Percentiles rank a stretch among this genome's conserved stretches.
Conservation (phyloP, 768 basidiomycete species). For the Lactarius indigo region DNA sequence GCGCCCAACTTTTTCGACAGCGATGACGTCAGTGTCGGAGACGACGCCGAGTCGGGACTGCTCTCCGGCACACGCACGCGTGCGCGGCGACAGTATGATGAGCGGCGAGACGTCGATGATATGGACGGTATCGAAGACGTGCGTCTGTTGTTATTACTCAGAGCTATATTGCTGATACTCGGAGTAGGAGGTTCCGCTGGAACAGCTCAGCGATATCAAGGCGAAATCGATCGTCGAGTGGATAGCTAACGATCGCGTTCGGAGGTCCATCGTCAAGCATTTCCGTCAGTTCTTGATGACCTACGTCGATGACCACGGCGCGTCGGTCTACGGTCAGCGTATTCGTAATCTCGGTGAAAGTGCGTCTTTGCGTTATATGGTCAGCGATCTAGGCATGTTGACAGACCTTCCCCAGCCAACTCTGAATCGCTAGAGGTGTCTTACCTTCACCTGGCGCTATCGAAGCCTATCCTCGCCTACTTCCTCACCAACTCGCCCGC, state of each 20-base stretch:
- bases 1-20: conserved; percentile 88
- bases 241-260: conserved; percentile 91
- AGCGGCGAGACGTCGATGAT: conserved; percentile 86
- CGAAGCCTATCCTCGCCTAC: conserved; percentile 94
- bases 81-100: conserved; percentile 90
- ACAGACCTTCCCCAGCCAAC: conserved; percentile 58
- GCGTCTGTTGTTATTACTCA: conserved; percentile 30
- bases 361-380: conserved; percentile 37
- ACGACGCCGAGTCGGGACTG: conserved; percentile 56
- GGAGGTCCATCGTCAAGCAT: conserved; percentile 84
- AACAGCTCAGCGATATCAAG: conserved; percentile 97
- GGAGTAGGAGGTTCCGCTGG: conserved; percentile 82
- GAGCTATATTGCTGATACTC: background rate
- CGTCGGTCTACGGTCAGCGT: conserved; percentile 91
- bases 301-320: conserved; percentile 87
- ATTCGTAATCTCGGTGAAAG: conserved; percentile 95
- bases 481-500: conserved; percentile 95
- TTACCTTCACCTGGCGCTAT: conserved; percentile 87
- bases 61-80: conserved; percentile 74
- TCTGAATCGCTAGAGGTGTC: conserved; percentile 97
- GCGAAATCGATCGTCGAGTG: conserved; percentile 96
- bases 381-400: background rate
- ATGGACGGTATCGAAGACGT: conserved; percentile 87
- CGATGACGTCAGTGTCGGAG: conserved; percentile 72
- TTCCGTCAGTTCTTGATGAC: conserved; percentile 96